Evolutionary conservation across 768 basidiomycete species (phyloP).

Genomic region (Calocybe gangraenosa): DNA sequence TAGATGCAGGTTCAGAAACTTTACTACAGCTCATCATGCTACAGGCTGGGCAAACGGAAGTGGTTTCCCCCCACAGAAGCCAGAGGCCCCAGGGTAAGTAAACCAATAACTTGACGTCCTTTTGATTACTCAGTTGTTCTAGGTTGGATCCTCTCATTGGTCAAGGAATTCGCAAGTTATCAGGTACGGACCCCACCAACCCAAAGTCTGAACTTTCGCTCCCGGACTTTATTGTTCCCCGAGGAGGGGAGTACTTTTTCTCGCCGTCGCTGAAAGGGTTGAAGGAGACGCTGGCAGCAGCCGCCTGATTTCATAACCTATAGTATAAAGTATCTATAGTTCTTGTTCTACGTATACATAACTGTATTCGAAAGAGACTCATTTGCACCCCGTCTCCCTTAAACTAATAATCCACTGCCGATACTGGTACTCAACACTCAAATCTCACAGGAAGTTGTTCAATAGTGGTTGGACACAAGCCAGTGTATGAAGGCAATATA

Average conservation of each 20-base stretch:
- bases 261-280: constrained; percentile 43
- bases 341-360: too few relatives aligned
- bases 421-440: too few relatives aligned
- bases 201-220: constrained; percentile 25
- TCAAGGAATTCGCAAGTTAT: constrained; percentile 21
- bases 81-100: constrained; percentile 28
- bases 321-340: too few relatives aligned
- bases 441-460: too few relatives aligned
- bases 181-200: constrained; percentile 29
- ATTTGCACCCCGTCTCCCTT: too few relatives aligned
- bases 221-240: constrained; percentile 37
- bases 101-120: neutral
- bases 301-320: too few relatives aligned
- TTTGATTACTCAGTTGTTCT: neutral
- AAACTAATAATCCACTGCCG: too few relatives aligned
- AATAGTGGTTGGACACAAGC: too few relatives aligned
- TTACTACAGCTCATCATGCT: neutral
- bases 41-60: constrained; percentile 35
- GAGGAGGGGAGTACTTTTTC: constrained; percentile 54
- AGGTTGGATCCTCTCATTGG: constrained; percentile 51
- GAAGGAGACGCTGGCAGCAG: constrained; percentile 27
- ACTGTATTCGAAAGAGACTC: too few relatives aligned
- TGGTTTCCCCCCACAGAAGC: constrained; percentile 28
- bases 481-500: too few relatives aligned
- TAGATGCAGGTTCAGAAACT: too few relatives aligned